Evolutionary conservation across 176 grass and related monocot species (phyloP), one percentile per base, ranked within the genome.

Genomic region (Triticum aestivum): DNA sequence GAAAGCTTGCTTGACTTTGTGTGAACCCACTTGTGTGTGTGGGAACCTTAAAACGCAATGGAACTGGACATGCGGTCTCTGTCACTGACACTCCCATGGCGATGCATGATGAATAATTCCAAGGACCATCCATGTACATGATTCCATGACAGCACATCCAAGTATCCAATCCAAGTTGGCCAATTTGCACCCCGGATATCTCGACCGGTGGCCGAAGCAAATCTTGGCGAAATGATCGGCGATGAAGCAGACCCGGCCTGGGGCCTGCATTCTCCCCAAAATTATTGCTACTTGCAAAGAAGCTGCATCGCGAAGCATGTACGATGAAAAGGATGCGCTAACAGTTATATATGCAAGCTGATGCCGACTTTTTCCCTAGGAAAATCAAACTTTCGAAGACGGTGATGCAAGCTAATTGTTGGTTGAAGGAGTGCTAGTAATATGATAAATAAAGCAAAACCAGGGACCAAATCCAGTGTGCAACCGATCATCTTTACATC

Each of bases 401-500:
- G 79, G 65, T 45, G 34, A 58, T 8, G 11, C 10, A 39, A 39
- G 20, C 39, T 38, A 11, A 72, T 29, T 3, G 44, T 29, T 87
- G 59, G 27, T 41, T 61, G 18, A n/a, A 79, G 35, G 26, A 90
- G 27, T 1, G 34, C 59, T 38, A 69, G 61, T 23, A 47, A 1
- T 4, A 35, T n/a, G 61, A 39, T 62, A 91, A 47, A 39, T 23
- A 91, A 79, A 87, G 81, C 61, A 69, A 91, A 87, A 87, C 75
- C 85, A 76, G 85, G 81, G 17, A 80, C 13, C 35, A 24, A 69
- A 87, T 91, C 75, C 75, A 80, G 61, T 87, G 89, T 70, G 89
- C 89, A 41, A 24, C 13, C 75, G 21, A 24, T 73, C 73, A 17
- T 83, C 56, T 80, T 59, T 10, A n/a, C 1, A 33, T 70, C 69